Conservation (phyloP, 805 yeast genomes). For the Suhomyces vadensis region DNA sequence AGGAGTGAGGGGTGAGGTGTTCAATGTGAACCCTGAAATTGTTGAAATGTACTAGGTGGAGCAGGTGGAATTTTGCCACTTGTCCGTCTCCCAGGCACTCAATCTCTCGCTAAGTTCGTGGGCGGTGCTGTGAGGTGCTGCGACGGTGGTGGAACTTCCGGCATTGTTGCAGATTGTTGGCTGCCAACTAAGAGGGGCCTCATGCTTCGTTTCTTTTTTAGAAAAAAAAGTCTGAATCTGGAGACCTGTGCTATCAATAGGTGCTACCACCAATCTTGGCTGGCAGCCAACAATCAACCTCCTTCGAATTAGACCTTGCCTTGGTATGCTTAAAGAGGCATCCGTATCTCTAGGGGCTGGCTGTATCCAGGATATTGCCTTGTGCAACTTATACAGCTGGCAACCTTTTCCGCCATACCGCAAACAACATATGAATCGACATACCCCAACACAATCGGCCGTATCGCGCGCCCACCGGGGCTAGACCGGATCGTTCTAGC, state of each 20-base stretch:
- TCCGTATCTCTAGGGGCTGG: background rate
- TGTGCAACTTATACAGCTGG: no score
- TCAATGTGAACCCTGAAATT: no score
- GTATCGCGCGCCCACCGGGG: constrained; percentile 1
- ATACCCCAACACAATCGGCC: no score
- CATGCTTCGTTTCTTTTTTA: constrained; percentile 4
- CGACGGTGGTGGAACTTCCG: constrained; percentile 1
- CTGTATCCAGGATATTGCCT: no score
- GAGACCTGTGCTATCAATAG: constrained; percentile 3
- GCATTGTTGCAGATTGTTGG: constrained; percentile 3
- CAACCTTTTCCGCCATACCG: no score
- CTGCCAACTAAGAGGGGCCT: constrained; percentile 6
- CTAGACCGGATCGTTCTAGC: background rate
- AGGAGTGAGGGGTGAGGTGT: no score
- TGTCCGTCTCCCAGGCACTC: no score
- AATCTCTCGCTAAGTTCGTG: no score
- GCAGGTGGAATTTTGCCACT: no score
- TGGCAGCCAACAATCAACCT: background rate
- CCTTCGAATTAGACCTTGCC: background rate
- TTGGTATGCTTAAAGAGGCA: background rate
- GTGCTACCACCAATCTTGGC: background rate
- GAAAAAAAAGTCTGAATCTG: background rate
- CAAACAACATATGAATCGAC: no score
- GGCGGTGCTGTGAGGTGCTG: background rate
- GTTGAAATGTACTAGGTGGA: no score